These are phyloP conservation scores for Candida tetrigidarum DNA, from an alignment of 1,139 yeast species.

Conservation along the genomic window DNA sequence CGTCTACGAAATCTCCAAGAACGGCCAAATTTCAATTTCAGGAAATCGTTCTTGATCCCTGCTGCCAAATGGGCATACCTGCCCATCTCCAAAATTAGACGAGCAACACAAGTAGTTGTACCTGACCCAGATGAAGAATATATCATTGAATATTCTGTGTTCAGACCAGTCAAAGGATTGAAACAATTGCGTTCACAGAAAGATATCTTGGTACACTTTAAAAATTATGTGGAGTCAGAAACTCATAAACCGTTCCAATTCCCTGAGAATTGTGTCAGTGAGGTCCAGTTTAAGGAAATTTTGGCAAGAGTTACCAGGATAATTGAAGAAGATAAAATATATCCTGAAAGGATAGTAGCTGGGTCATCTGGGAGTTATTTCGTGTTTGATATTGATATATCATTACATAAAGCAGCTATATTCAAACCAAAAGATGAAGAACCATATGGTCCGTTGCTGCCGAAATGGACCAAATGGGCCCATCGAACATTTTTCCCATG, in stretches of 20 bases:
- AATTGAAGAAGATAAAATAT: slow-evolving; percentile 26
- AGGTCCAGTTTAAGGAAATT: slow-evolving; percentile 25
- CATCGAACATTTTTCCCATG: slow-evolving; percentile 79
- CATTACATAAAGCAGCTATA: slow-evolving; percentile 48
- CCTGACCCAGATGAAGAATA: slow-evolving; percentile 18
- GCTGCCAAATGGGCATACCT: slow-evolving; percentile 34
- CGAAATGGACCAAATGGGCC: slow-evolving; percentile 83
- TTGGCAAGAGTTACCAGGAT: slow-evolving; percentile 24
- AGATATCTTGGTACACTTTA: slow-evolving; percentile 22
- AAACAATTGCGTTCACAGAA: slow-evolving; percentile 22
- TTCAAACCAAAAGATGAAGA: slow-evolving; percentile 85
- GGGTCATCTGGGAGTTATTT: slow-evolving; percentile 81
- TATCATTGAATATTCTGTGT: slow-evolving; percentile 31
- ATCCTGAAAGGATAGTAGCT: slow-evolving; percentile 59
- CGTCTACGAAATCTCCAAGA: slow-evolving; percentile 10
- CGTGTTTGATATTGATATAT: slow-evolving; percentile 30
- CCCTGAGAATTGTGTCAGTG: slow-evolving; percentile 28
- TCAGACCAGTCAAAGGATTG: slow-evolving; percentile 24
- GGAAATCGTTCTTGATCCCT: slow-evolving; percentile 29
- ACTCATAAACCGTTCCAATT: slow-evolving; percentile 14
- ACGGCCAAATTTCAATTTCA: slow-evolving; percentile 20
- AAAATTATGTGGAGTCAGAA: slow-evolving; percentile 14
- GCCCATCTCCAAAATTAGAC: slow-evolving; percentile 20
- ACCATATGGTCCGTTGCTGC: slow-evolving; percentile 79
- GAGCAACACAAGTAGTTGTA: not conserved